Evolutionary conservation across 1,284 basidiomycete genomes (phyloP).

Genomic region (Meripilus lineatus): DNA sequence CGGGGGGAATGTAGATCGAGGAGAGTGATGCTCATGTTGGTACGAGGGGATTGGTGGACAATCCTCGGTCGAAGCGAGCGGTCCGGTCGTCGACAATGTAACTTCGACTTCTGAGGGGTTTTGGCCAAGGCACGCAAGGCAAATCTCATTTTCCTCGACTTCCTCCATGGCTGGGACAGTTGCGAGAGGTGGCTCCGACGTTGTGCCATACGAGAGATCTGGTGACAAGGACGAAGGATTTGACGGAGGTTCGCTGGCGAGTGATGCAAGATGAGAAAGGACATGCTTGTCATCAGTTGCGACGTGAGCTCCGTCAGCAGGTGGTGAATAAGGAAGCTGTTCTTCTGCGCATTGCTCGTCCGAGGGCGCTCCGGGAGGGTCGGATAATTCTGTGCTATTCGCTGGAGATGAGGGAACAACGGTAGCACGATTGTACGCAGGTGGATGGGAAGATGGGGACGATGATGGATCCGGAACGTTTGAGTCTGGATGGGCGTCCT

Average conservation of each 20-base stretch:
- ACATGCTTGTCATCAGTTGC: slow-evolving; percentile 71
- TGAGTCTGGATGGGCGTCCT: not conserved
- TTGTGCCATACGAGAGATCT: slow-evolving; percentile 9
- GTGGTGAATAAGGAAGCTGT: not conserved
- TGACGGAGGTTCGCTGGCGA: slow-evolving; percentile 56
- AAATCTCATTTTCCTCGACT: slow-evolving; percentile 8
- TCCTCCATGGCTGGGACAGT: slow-evolving; percentile 25
- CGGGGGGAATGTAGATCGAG: slow-evolving; percentile 19
- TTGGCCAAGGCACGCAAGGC: not conserved
- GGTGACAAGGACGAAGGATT: not conserved
- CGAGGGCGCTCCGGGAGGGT: slow-evolving; percentile 1
- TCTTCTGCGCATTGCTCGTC: slow-evolving; percentile 1
- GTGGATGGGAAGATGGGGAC: not conserved
- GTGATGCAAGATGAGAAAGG: slow-evolving; percentile 49
- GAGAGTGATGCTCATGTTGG: slow-evolving; percentile 20
- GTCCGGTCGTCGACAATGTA: not conserved
- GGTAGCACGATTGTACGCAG: not conserved
- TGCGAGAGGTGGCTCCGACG: slow-evolving; percentile 23
- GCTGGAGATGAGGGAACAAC: not conserved
- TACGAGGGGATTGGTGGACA: slow-evolving; percentile 22
- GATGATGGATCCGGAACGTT: not conserved
- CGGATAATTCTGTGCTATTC: not conserved
- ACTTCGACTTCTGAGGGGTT: not conserved
- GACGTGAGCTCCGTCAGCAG: slow-evolving; percentile 48
- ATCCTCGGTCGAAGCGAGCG: slow-evolving; percentile 6